phyloP scores from a whole-genome alignment of 768 basidiomycete genomes.

The Lyophyllum atratum region DNA sequence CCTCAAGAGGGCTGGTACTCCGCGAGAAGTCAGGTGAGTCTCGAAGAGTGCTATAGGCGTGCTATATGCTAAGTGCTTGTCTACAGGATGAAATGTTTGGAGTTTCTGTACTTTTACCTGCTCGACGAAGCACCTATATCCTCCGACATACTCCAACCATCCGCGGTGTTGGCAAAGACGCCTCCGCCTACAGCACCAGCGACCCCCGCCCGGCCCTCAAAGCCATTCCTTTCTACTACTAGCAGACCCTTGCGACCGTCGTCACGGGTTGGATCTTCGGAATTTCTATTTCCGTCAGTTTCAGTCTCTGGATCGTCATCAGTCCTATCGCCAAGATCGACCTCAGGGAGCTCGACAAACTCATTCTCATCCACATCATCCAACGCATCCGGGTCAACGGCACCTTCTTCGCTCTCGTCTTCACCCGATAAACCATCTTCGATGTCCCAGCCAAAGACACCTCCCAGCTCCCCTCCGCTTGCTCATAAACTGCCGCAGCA shows the following conservation, averaged over 20 bases:
- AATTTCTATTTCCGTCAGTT: slow-evolving; percentile 25
- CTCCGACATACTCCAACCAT: slow-evolving; percentile 13
- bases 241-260: slow-evolving; percentile 36
- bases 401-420: slow-evolving; percentile 37
- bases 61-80: not conserved
- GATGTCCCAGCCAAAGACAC: slow-evolving; percentile 23
- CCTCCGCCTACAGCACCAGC: slow-evolving; percentile 37
- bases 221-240: slow-evolving; percentile 40
- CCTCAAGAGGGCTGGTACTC: slow-evolving; percentile 81
- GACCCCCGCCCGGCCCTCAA: slow-evolving; percentile 42
- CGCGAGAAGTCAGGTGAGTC: slow-evolving; percentile 83
- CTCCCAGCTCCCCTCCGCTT: slow-evolving; percentile 28
- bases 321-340: slow-evolving; percentile 37
- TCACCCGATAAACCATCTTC: slow-evolving; percentile 45
- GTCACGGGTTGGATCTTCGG: slow-evolving; percentile 41
- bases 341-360: slow-evolving; percentile 41
- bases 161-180: slow-evolving; percentile 11
- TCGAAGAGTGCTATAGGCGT: not conserved
- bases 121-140: slow-evolving; percentile 68
- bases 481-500: slow-evolving; percentile 25
- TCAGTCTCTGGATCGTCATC: slow-evolving; percentile 21
- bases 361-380: slow-evolving; percentile 47
- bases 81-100: slow-evolving; percentile 90
- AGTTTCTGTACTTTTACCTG: slow-evolving; percentile 94
- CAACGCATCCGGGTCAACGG: slow-evolving; percentile 41